A percentile compares a stretch with the other conserved stretches of the same genome.
These are phyloP conservation scores for Stylosanthes scabra DNA, from an alignment of 331 rosid species.

Conservation along the genomic window DNA sequence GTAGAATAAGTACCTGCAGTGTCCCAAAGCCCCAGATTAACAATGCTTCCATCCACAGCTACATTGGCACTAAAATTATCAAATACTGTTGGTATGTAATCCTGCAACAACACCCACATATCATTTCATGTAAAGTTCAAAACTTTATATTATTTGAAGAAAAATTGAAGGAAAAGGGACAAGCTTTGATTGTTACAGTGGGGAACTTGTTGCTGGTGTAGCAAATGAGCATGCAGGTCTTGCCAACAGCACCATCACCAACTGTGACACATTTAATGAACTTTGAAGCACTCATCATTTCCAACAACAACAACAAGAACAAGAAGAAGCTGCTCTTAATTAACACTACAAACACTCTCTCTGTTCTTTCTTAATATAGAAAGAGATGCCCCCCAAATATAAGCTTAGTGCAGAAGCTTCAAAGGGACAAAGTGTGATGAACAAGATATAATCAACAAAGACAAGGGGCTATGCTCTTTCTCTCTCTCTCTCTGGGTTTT, in stretches of 20 bases:
- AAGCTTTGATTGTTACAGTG: constrained; percentile 51
- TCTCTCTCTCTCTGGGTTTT: constrained; percentile 1
- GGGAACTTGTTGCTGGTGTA: constrained; percentile 99
- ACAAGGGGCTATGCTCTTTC: constrained; percentile 18
- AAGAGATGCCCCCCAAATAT: constrained; percentile 26
- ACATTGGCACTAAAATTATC: constrained; percentile 99
- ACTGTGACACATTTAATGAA: constrained; percentile 99
- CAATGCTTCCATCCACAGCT: constrained; percentile 90
- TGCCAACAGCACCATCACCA: constrained; percentile 99
- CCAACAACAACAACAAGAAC: constrained; percentile 3
- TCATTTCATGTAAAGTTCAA: not conserved
- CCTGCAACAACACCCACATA: constrained; percentile 55
- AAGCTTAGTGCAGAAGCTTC: constrained; percentile 31
- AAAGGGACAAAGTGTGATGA: not conserved
- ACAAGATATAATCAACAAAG: constrained; percentile 14
- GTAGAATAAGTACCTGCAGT: constrained; percentile 92
- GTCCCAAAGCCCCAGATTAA: constrained; percentile 96
- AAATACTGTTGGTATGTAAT: constrained; percentile 91
- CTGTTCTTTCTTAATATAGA: constrained; percentile 23
- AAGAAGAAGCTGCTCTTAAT: too few relatives aligned
- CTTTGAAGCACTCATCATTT: constrained; percentile 90
- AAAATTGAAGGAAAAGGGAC: not conserved
- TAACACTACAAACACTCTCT: not conserved
- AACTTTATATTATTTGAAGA: not conserved
- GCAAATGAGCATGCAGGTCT: constrained; percentile 98